Evolutionary conservation across 768 basidiomycete genomes (phyloP), one percentile per base, ranked within the genome.

Genomic region (Fomitopsis serialis): DNA sequence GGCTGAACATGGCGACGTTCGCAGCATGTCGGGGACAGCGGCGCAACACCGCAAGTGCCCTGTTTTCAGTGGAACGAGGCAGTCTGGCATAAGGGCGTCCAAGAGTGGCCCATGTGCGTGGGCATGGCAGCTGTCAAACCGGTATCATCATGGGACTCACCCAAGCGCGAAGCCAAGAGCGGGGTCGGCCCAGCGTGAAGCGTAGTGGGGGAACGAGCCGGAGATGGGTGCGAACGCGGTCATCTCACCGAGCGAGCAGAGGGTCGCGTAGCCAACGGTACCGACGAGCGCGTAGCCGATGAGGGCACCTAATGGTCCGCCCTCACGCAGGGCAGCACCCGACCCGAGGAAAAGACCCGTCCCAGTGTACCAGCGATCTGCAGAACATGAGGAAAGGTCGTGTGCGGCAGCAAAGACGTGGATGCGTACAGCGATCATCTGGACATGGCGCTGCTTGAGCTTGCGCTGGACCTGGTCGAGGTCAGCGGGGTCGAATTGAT

Each of bases 211-310:
- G 64, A 88, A 89, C 0, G 85, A 84, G 17, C 89, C 89, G 3
- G 87, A 85, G 45, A 89, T 81, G 2, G 88, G 88, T 1, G 86
- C 87, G 68, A 80, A 79, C 3, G 84, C 81, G n/a, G 87, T 85
- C 87, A 90, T 85, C 69, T 91, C 89, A 32, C 82, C 87, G 13
- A 89, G 65, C 2, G 82, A 78, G 60, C 85, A 84, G 13, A 89
- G 68, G 3, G 82, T 79, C 74, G 82, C 72, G 65, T 84, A 87
- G 13, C 82, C 81, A 34, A 84, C 80, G 1, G 82, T 80, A 44
- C 82, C 85, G 44, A 88, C 82, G 52, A 85, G 64, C 1, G 66
- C 66, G 61, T 87, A 87, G 2, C 82, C 83, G 42, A 87, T 70
- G 24, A 87, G 70, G 5, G 85, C 84, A 25, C 87, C 85, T 15